Percentiles rank a stretch among this genome's conserved stretches.
These are phyloP conservation scores for Durio zibethinus DNA, from an alignment of 345 rosid genomes.

Conservation along the genomic window DNA sequence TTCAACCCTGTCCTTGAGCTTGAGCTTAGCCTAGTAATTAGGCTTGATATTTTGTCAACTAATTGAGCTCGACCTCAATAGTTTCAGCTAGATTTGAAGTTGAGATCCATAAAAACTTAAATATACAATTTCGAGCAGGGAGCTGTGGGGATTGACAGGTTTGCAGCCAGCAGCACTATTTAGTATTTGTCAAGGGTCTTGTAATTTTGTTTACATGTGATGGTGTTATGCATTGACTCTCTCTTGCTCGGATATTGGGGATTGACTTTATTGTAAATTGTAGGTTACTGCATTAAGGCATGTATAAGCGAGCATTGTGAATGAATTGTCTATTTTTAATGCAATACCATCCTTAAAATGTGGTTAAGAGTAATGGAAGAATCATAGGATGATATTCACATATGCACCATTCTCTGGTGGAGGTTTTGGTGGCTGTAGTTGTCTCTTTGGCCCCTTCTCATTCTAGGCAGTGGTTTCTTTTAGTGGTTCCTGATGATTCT, in stretches of 20 bases:
- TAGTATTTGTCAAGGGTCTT: not conserved
- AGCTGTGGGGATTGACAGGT: not conserved
- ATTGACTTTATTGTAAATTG: not conserved
- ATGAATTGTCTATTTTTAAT: not conserved
- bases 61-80: too few species aligned
- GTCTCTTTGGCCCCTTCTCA: not conserved
- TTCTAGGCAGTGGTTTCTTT: not conserved
- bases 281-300: not conserved
- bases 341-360: not conserved
- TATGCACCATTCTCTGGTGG: not conserved
- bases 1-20: not conserved
- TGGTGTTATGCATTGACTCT: not conserved
- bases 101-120: not conserved
- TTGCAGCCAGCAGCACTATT: not conserved
- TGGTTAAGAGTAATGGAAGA: not conserved
- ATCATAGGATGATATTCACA: not conserved
- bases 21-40: not conserved
- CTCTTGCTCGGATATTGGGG: not conserved
- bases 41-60: not conserved
- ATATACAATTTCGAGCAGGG: not conserved
- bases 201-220: not conserved
- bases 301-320: not conserved
- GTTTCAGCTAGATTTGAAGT: not conserved
- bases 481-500: not conserved
- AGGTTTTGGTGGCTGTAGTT: not conserved